Percentiles rank a stretch among this genome's conserved stretches.
phyloP scores from a whole-genome alignment of 331 rosid species.

The Telfairia occidentalis region DNA sequence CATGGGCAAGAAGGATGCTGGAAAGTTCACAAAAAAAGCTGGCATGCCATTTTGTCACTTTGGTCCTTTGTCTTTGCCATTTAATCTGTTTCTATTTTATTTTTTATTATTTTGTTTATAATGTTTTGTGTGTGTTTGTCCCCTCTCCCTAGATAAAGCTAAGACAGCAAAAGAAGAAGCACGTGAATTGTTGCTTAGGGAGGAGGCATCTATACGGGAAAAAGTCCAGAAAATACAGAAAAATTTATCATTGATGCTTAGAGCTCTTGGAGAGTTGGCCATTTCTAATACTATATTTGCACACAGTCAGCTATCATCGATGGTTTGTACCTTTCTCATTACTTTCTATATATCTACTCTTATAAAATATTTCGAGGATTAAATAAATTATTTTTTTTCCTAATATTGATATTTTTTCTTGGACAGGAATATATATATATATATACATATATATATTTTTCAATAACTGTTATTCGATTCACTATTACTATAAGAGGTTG shows the following conservation, averaged over 20 bases:
- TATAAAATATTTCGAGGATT: not conserved
- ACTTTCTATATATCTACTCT: not conserved
- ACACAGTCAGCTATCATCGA: constrained; percentile 72
- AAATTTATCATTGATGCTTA: constrained; percentile 49
- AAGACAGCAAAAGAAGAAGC: constrained; percentile 94
- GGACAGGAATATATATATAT: no score
- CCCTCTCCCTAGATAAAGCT: constrained; percentile 45
- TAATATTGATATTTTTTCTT: not conserved
- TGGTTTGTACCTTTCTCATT: constrained; percentile 45
- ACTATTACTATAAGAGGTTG: not conserved
- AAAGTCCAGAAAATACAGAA: constrained; percentile 55
- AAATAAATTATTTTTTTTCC: not conserved
- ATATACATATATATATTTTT: no score
- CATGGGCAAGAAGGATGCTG: constrained; percentile 57
- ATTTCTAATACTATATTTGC: constrained; percentile 79
- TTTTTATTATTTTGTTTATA: constrained; percentile 1
- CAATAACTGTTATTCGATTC: not conserved
- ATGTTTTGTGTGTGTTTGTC: constrained; percentile 4
- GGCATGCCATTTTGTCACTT: constrained; percentile 47
- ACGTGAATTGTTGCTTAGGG: constrained; percentile 62
- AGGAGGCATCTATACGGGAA: constrained; percentile 74
- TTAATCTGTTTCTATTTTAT: constrained; percentile 6
- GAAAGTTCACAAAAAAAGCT: constrained; percentile 60
- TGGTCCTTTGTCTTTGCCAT: constrained; percentile 5
- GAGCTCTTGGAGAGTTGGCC: constrained; percentile 87